Conservation (phyloP, 352 stramenopile genomes). For the Phytophthora chlamydospora region DNA sequence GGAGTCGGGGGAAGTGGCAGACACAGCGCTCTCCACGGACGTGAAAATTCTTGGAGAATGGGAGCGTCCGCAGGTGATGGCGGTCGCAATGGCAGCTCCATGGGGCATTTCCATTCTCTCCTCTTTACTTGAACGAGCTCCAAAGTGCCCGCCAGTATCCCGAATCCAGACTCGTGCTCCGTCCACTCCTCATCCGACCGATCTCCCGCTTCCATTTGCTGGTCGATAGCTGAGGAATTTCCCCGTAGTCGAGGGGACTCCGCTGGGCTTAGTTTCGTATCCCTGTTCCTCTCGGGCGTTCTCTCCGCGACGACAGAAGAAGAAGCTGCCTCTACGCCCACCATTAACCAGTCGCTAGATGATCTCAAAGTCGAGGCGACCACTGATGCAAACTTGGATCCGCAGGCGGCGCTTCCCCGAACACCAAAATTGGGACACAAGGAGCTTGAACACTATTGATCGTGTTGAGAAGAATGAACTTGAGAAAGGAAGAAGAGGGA, state of each 20-base stretch:
- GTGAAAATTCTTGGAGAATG: constrained; percentile 49
- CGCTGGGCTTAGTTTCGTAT: too few species aligned
- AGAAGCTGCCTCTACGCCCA: constrained; percentile 3
- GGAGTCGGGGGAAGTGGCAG: constrained; percentile 14
- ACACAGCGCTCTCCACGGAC: constrained; percentile 42
- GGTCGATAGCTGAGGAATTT: background rate
- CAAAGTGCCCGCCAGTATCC: constrained; percentile 31
- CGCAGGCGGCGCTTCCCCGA: background rate
- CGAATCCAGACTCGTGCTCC: constrained; percentile 23
- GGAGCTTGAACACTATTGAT: too few species aligned
- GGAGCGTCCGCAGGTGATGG: constrained; percentile 24
- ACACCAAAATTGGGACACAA: background rate
- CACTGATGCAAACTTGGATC: constrained; percentile 5
- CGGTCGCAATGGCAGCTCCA: constrained; percentile 33
- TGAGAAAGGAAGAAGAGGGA: too few species aligned
- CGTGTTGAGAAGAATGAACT: too few species aligned
- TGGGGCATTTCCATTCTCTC: constrained; percentile 21
- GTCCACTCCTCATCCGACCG: constrained; percentile 10
- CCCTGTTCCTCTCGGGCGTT: background rate
- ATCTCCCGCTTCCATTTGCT: constrained; percentile 13
- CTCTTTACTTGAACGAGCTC: constrained; percentile 27
- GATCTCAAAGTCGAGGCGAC: constrained; percentile 4
- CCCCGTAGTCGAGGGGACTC: background rate
- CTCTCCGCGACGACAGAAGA: background rate
- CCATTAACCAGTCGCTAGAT: constrained; percentile 4